Percentiles rank a stretch among this genome's conserved stretches.
These are phyloP conservation scores for Clohesyomyces aquaticus DNA, from an alignment of 495 filamentous ascomycete genomes.

Conservation along the genomic window DNA sequence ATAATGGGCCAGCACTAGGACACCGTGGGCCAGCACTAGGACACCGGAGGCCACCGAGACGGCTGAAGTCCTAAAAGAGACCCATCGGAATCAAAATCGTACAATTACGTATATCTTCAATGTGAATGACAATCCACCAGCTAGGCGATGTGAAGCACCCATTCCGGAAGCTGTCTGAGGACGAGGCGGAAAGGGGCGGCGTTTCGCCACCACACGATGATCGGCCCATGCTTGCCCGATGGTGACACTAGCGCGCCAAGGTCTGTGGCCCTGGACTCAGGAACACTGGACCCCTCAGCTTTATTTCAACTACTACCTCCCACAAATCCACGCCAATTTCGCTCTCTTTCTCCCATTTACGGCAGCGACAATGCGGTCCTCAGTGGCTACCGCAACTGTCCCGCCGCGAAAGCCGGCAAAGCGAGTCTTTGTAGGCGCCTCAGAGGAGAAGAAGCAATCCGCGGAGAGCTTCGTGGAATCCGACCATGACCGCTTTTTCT, in stretches of 20 bases:
- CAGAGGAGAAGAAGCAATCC: slow-evolving; percentile 5
- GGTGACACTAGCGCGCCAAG: slow-evolving; percentile 4
- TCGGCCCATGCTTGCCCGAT: slow-evolving; percentile 9
- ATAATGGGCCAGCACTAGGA: no score
- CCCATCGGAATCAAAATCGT: no score
- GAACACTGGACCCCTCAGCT: background rate
- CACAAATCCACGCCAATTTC: no score
- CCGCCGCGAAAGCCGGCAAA: slow-evolving; percentile 23
- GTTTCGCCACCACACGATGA: background rate
- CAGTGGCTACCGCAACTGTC: slow-evolving; percentile 39
- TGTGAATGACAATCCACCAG: no score
- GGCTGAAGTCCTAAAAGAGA: no score
- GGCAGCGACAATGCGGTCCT: slow-evolving; percentile 36
- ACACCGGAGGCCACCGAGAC: no score
- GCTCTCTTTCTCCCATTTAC: no score
- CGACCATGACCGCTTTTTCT: slow-evolving; percentile 67
- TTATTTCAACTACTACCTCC: no score
- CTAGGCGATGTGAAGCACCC: no score
- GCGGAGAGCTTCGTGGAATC: background rate
- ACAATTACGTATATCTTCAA: no score
- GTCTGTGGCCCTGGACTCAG: background rate
- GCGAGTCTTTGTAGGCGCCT: slow-evolving; percentile 6
- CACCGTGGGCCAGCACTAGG: no score
- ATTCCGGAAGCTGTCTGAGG: background rate
- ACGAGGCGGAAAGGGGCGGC: no score